Percentiles rank a stretch among this genome's conserved stretches.
Conservation (phyloP, 768 basidiomycete genomes). For the Coprinopsis cinerea region DNA sequence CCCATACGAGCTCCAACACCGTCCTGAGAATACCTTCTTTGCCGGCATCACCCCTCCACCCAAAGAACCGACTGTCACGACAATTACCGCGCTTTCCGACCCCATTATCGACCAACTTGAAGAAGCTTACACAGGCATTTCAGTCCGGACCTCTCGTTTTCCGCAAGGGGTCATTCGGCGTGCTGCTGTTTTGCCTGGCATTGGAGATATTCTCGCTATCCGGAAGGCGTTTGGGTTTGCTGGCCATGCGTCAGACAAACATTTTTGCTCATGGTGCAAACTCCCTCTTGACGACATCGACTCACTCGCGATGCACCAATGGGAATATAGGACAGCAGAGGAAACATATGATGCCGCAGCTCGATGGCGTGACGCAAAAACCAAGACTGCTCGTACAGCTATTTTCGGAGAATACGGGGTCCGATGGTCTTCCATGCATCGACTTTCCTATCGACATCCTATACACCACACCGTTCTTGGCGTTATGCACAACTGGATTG, state of each 20-base stretch:
- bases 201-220: constrained; percentile 18
- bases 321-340: constrained; percentile 9
- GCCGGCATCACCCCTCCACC: constrained; percentile 21
- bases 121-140: constrained; percentile 11
- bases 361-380: constrained; percentile 13
- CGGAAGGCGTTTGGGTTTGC: constrained; percentile 18
- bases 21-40: constrained; percentile 10
- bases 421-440: constrained; percentile 17
- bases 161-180: constrained; percentile 14
- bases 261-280: constrained; percentile 19
- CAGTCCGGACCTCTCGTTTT: constrained; percentile 12
- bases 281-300: constrained; percentile 1
- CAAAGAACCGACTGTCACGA: constrained; percentile 15
- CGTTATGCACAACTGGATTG: constrained; percentile 22
- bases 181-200: constrained; percentile 14
- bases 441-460: constrained; percentile 18
- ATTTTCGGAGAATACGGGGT: constrained; percentile 16
- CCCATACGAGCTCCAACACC: constrained; percentile 12
- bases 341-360: constrained; percentile 11
- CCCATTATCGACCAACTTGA: constrained; percentile 8
- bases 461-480: constrained; percentile 20
- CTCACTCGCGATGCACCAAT: not conserved
- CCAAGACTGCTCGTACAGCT: constrained; percentile 12
- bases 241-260: constrained; percentile 10
- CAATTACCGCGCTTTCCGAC: constrained; percentile 15